phyloP scores from a whole-genome alignment of 768 basidiomycete genomes.

The Multifurca ochricompacta region DNA sequence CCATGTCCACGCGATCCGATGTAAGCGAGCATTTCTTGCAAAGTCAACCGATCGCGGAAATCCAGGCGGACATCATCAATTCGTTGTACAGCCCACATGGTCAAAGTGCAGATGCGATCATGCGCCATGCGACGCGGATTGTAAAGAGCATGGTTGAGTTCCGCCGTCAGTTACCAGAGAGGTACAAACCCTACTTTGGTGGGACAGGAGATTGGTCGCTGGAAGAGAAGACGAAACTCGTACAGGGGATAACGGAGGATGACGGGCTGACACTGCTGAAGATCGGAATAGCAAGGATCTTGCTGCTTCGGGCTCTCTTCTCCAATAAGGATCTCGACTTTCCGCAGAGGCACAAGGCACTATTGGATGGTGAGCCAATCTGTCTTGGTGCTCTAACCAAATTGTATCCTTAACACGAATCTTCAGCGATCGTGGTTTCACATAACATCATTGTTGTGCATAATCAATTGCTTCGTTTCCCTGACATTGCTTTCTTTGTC shows the following conservation, averaged over 20 bases:
- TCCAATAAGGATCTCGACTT: slow-evolving; percentile 66
- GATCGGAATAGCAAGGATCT: slow-evolving; percentile 71
- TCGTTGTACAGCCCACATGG: slow-evolving; percentile 74
- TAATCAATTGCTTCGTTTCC: slow-evolving; percentile 75
- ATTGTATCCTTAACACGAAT: neutral
- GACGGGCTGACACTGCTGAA: slow-evolving; percentile 79
- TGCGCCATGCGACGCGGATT: slow-evolving; percentile 72
- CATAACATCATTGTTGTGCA: slow-evolving; percentile 85
- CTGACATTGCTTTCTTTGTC: slow-evolving; percentile 82
- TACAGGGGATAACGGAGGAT: slow-evolving; percentile 70
- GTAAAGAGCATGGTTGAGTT: slow-evolving; percentile 72
- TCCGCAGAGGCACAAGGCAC: slow-evolving; percentile 55
- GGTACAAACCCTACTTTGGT: slow-evolving; percentile 67
- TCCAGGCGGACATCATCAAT: slow-evolving; percentile 86
- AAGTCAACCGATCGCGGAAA: slow-evolving; percentile 68
- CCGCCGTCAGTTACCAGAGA: slow-evolving; percentile 58
- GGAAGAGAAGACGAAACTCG: slow-evolving; percentile 56
- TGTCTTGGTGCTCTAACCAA: neutral
- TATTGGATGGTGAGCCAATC: slow-evolving; percentile 61
- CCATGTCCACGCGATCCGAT: slow-evolving; percentile 37
- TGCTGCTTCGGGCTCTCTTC: slow-evolving; percentile 72
- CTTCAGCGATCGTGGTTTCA: slow-evolving; percentile 69
- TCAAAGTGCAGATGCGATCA: slow-evolving; percentile 58
- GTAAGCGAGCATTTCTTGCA: slow-evolving; percentile 76
- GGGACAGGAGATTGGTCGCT: slow-evolving; percentile 69